Evolutionary conservation across 129 eudicot species (phyloP).

Genomic region (Flaveria trinervia): DNA sequence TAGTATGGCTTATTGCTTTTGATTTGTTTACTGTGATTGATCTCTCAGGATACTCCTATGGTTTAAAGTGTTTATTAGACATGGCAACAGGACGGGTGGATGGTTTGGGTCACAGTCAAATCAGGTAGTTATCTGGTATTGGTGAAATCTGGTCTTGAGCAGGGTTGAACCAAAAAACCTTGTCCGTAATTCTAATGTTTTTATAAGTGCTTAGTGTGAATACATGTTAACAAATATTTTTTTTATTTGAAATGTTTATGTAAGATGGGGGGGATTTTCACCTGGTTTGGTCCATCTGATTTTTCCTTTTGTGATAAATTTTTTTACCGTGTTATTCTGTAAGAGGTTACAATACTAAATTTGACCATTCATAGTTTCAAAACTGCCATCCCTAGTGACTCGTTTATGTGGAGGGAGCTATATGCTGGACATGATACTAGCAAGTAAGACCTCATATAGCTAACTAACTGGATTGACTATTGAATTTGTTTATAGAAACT

Average conservation of each 20-base stretch:
- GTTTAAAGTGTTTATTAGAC: neutral
- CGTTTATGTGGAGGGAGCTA: neutral
- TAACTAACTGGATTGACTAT: neutral
- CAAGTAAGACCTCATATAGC: neutral
- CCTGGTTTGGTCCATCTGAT: neutral
- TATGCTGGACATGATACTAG: neutral
- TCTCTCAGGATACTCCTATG: neutral
- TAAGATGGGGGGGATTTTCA: neutral
- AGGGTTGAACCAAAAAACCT: neutral
- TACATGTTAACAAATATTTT: neutral
- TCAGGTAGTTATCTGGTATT: neutral
- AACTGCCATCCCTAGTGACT: neutral
- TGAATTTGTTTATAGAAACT: neutral
- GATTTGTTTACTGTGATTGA: neutral
- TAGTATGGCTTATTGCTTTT: neutral
- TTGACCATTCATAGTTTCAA: neutral
- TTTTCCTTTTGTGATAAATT: neutral
- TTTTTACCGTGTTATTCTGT: no score
- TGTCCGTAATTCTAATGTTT: neutral
- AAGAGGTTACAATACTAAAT: neutral
- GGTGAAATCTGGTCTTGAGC: neutral
- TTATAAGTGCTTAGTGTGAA: neutral
- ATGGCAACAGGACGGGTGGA: neutral
- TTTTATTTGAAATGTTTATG: neutral
- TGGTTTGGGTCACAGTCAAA: neutral